Percentiles rank a stretch among this genome's conserved stretches.
Conservation (phyloP, 2,329 filamentous ascomycete genomes). For the Emergomyces orientalis region DNA sequence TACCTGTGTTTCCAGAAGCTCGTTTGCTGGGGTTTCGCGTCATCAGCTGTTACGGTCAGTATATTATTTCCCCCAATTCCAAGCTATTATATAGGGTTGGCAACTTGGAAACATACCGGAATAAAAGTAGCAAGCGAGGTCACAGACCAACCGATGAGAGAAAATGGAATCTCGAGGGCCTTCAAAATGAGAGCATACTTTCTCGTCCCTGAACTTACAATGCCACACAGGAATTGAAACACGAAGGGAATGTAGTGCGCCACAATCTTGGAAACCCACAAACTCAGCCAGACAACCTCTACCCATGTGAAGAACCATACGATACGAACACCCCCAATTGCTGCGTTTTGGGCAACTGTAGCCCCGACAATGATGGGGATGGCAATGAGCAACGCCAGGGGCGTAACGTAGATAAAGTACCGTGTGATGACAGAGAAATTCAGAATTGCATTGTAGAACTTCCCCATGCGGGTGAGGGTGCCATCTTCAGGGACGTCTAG, state of each 20-base stretch:
- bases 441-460: slow-evolving; percentile 51
- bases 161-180: slow-evolving; percentile 51
- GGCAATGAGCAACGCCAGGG: slow-evolving; percentile 49
- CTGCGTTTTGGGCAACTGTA: slow-evolving; percentile 38
- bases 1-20: slow-evolving; percentile 22
- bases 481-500: slow-evolving; percentile 42
- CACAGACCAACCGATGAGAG: slow-evolving; percentile 52
- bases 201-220: slow-evolving; percentile 54
- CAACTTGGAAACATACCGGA: slow-evolving; percentile 31
- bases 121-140: slow-evolving; percentile 52
- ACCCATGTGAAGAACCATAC: slow-evolving; percentile 58
- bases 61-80: not conserved
- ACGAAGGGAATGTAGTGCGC: slow-evolving; percentile 50
- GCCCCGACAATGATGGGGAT: slow-evolving; percentile 56
- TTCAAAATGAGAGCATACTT: slow-evolving; percentile 54
- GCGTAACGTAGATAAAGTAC: slow-evolving; percentile 54
- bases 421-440: slow-evolving; percentile 55
- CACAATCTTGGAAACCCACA: slow-evolving; percentile 54
- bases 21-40: slow-evolving; percentile 34
- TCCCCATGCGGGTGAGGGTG: slow-evolving; percentile 50
- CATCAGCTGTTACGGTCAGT: slow-evolving; percentile 27
- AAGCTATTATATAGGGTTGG: not conserved
- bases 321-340: slow-evolving; percentile 48
- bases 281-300: slow-evolving; percentile 54
- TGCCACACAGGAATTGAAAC: slow-evolving; percentile 53